These are phyloP conservation scores for Rugonectria rugulosa DNA, from an alignment of 2,329 filamentous ascomycete genomes.

Conservation along the genomic window DNA sequence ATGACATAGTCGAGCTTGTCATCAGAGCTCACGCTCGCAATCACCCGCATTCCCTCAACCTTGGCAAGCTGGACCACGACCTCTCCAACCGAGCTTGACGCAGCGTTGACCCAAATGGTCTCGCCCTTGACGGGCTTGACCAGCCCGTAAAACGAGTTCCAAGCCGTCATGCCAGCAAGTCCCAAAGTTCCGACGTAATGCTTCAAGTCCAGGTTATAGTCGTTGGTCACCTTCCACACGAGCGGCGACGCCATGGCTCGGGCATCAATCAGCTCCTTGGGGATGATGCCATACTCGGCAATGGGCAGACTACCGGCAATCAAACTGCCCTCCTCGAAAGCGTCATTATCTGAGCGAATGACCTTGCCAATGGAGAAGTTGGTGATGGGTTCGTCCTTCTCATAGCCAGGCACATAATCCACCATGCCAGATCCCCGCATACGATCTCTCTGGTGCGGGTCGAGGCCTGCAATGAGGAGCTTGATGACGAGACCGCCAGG, in stretches of 20 bases:
- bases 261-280: no score
- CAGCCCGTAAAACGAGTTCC: conserved; percentile 70
- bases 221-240: not conserved
- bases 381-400: not conserved
- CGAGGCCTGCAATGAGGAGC: not conserved
- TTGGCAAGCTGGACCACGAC: conserved; percentile 83
- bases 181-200: conserved; percentile 73
- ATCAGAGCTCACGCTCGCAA: conserved; percentile 77
- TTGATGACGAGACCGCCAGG: not conserved
- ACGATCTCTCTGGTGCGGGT: not conserved
- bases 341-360: not conserved
- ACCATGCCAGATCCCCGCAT: not conserved
- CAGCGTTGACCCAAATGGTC: conserved; percentile 79
- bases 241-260: not conserved
- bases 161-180: conserved; percentile 64
- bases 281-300: not conserved
- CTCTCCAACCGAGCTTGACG: conserved; percentile 79
- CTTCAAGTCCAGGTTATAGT: conserved; percentile 2
- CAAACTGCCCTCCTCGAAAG: not conserved
- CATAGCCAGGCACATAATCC: not conserved
- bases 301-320: conserved; percentile 1
- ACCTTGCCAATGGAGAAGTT: conserved; percentile 5
- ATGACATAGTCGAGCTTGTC: conserved; percentile 73
- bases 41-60: conserved; percentile 76
- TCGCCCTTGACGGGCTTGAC: conserved; percentile 67